Evolutionary conservation across 2,329 filamentous ascomycete genomes (phyloP).

Genomic region (Mariannaea elegans): DNA sequence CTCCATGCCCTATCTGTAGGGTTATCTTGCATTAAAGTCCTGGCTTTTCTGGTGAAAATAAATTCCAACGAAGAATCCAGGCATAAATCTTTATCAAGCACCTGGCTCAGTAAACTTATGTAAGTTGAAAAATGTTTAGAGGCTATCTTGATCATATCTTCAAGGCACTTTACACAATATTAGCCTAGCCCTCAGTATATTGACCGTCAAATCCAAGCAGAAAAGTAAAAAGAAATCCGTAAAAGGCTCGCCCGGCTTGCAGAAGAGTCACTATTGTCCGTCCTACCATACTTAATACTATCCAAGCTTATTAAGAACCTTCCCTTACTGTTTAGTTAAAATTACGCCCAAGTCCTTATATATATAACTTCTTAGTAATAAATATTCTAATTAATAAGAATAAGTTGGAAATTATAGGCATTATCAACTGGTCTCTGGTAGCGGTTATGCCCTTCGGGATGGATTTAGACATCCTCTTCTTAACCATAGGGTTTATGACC

Average conservation of each 20-base stretch:
- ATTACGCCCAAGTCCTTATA: constrained; percentile 42
- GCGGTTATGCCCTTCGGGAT: constrained; percentile 35
- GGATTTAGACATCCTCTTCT: constrained; percentile 35
- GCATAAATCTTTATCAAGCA: constrained; percentile 27
- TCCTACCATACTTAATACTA: constrained; percentile 18
- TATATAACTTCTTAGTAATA: constrained; percentile 42
- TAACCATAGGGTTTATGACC: constrained; percentile 39
- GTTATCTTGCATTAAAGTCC: constrained; percentile 35
- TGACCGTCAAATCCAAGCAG: constrained; percentile 21
- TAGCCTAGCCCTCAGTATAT: constrained; percentile 24
- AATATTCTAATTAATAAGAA: constrained; percentile 42
- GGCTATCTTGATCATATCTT: constrained; percentile 16
- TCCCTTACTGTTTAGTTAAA: constrained; percentile 35
- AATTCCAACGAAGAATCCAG: constrained; percentile 24
- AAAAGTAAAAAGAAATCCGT: constrained; percentile 25
- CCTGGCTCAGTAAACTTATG: constrained; percentile 21
- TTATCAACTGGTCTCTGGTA: constrained; percentile 44
- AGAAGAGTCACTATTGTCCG: constrained; percentile 16
- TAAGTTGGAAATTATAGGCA: constrained; percentile 36
- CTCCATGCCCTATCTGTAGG: constrained; percentile 37
- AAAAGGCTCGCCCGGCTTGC: constrained; percentile 29
- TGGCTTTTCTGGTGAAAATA: constrained; percentile 33
- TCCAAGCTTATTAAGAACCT: constrained; percentile 31
- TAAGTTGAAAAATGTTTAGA: constrained; percentile 2
- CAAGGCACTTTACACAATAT: constrained; percentile 40